Percentiles rank a stretch among this genome's conserved stretches.
phyloP scores from a whole-genome alignment of 2,329 filamentous ascomycete genomes.

The Plectosphaerella cucumerina region DNA sequence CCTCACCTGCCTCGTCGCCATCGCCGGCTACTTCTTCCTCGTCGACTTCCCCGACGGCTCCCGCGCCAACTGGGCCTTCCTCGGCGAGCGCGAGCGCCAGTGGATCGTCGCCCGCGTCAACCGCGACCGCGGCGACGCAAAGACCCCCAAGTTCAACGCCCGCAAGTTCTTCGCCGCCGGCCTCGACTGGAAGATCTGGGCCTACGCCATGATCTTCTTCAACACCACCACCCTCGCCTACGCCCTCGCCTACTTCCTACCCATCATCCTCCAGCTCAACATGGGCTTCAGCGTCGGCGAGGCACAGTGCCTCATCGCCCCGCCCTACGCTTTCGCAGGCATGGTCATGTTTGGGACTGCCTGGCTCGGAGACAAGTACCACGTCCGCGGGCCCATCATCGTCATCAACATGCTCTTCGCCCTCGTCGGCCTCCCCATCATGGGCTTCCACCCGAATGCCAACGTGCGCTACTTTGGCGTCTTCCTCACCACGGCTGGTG shows the following conservation, averaged over 20 bases:
- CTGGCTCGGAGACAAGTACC: slow-evolving; percentile 64
- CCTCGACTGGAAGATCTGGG: slow-evolving; percentile 56
- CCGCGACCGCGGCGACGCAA: slow-evolving; percentile 53
- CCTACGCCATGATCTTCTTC: slow-evolving; percentile 56
- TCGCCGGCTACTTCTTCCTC: slow-evolving; percentile 51
- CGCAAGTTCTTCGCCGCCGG: slow-evolving; percentile 41
- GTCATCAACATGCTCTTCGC: slow-evolving; percentile 61
- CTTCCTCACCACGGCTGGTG: slow-evolving; percentile 71
- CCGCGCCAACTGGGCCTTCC: slow-evolving; percentile 47
- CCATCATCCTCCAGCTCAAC: slow-evolving; percentile 62
- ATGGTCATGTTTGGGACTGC: slow-evolving; percentile 57
- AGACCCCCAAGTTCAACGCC: slow-evolving; percentile 47
- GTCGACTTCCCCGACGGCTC: slow-evolving; percentile 61
- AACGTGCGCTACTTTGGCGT: slow-evolving; percentile 67
- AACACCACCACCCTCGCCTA: slow-evolving; percentile 70
- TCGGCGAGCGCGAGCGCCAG: slow-evolving; percentile 44
- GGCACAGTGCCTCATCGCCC: slow-evolving; percentile 68
- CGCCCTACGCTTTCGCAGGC: slow-evolving; percentile 63
- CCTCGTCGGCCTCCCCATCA: slow-evolving; percentile 66
- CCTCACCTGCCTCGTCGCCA: slow-evolving; percentile 49
- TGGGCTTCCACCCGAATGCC: slow-evolving; percentile 59
- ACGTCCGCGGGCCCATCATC: slow-evolving; percentile 62
- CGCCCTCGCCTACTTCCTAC: slow-evolving; percentile 73
- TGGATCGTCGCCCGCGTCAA: slow-evolving; percentile 52
- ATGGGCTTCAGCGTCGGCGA: slow-evolving; percentile 62